A percentile compares a stretch with the other conserved stretches of the same genome.
These are phyloP conservation scores for Populus hybrid DNA, from an alignment of 441 rosid species.

Conservation along the genomic window DNA sequence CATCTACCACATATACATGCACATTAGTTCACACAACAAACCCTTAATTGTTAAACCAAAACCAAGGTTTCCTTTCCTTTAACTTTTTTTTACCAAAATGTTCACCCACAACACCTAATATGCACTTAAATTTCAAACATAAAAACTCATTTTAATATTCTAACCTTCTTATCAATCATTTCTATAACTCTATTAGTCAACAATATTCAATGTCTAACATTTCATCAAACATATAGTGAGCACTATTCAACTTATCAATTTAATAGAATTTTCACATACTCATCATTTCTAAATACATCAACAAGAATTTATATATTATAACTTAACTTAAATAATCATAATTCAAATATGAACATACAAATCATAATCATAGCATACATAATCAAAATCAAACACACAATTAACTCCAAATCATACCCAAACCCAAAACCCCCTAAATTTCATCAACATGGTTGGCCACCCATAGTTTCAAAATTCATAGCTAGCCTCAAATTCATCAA, in stretches of 20 bases:
- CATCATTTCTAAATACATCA: neutral
- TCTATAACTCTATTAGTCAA: too few relatives aligned
- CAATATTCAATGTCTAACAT: too few relatives aligned
- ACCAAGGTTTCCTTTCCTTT: too few relatives aligned
- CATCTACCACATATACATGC: too few relatives aligned
- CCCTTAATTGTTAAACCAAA: too few relatives aligned
- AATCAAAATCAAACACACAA: neutral
- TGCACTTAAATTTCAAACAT: too few relatives aligned
- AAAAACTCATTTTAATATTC: neutral
- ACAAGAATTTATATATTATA: neutral
- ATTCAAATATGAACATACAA: neutral
- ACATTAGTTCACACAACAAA: too few relatives aligned
- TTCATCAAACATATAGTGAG: neutral
- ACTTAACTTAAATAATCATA: neutral
- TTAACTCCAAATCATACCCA: neutral
- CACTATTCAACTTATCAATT: neutral
- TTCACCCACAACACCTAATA: neutral
- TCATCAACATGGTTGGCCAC: neutral
- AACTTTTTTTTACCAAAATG: too few relatives aligned
- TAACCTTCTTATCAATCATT: too few relatives aligned
- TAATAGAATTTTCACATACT: neutral
- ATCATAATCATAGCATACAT: neutral
- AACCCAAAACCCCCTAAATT: neutral
- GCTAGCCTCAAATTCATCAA: neutral
- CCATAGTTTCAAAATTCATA: too few relatives aligned